phyloP scores from a whole-genome alignment of 2,329 filamentous ascomycete genomes.

The Elsinoe ampelina region DNA sequence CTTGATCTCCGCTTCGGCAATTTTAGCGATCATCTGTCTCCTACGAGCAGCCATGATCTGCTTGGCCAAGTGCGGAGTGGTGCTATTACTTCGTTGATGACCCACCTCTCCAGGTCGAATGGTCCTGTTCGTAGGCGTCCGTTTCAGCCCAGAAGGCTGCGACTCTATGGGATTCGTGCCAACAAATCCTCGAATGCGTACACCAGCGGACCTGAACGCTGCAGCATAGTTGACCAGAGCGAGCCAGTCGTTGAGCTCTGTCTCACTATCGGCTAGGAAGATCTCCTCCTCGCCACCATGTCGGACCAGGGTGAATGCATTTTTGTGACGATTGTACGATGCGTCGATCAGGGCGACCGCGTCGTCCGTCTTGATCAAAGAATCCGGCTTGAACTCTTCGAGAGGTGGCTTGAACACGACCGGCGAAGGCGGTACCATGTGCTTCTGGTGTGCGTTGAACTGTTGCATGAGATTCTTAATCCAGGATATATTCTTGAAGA shows the following conservation, averaged over 20 bases:
- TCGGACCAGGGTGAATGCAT: slow-evolving; percentile 84
- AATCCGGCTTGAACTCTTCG: slow-evolving; percentile 87
- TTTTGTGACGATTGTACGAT: slow-evolving; percentile 88
- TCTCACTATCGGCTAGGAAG: slow-evolving; percentile 79
- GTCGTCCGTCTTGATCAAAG: slow-evolving; percentile 84
- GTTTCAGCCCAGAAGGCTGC: slow-evolving; percentile 62
- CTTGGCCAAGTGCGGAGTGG: slow-evolving; percentile 61
- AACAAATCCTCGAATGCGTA: slow-evolving; percentile 79
- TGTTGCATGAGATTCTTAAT: slow-evolving; percentile 85
- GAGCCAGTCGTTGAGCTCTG: slow-evolving; percentile 93
- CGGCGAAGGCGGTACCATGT: slow-evolving; percentile 63
- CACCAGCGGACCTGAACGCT: slow-evolving; percentile 82
- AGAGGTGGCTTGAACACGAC: slow-evolving; percentile 86
- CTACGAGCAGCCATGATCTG: slow-evolving; percentile 77
- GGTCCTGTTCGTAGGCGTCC: slow-evolving; percentile 51
- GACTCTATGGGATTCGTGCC: slow-evolving; percentile 66
- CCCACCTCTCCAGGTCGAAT: neutral
- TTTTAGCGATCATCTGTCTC: slow-evolving; percentile 74
- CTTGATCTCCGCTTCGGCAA: slow-evolving; percentile 72
- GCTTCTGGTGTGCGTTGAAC: slow-evolving; percentile 70
- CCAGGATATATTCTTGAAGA: slow-evolving; percentile 91
- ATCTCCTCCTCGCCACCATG: slow-evolving; percentile 83
- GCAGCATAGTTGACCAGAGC: slow-evolving; percentile 94
- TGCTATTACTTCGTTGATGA: slow-evolving; percentile 16
- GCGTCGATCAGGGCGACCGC: slow-evolving; percentile 80